phyloP scores from a whole-genome alignment of 306 rosid species.

The Ochetophila trinervis region DNA sequence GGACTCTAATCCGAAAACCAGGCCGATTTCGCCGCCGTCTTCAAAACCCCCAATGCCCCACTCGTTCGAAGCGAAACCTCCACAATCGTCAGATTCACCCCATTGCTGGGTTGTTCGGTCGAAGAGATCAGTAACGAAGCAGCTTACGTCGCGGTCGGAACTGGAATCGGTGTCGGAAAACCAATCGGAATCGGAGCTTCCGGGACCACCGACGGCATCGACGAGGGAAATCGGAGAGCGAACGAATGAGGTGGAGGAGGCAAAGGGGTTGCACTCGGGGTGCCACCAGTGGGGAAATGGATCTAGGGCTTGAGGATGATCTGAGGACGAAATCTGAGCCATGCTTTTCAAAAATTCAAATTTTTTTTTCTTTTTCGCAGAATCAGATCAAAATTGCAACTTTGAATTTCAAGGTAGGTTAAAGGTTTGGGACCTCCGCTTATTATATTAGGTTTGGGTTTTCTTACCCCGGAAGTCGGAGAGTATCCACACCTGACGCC shows the following conservation, averaged over 20 bases:
- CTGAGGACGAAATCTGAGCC: slow-evolving; percentile 12
- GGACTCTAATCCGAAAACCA: slow-evolving; percentile 29
- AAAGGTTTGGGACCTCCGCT: too few relatives aligned
- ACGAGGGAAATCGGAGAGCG: not conserved
- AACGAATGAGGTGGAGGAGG: slow-evolving; percentile 38
- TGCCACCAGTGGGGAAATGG: slow-evolving; percentile 24
- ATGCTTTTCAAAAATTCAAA: not conserved
- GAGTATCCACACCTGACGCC: too few relatives aligned
- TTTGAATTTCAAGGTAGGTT: too few relatives aligned
- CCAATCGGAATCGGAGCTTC: slow-evolving; percentile 30
- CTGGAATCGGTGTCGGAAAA: slow-evolving; percentile 54
- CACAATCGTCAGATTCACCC: slow-evolving; percentile 13
- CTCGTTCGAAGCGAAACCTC: slow-evolving; percentile 19
- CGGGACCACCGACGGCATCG: slow-evolving; percentile 39
- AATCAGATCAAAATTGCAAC: too few relatives aligned
- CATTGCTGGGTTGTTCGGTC: slow-evolving; percentile 27
- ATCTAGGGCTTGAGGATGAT: slow-evolving; percentile 12
- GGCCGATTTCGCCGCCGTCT: slow-evolving; percentile 21
- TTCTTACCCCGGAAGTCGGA: too few relatives aligned
- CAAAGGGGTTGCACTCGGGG: slow-evolving; percentile 33
- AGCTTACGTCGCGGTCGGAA: slow-evolving; percentile 51
- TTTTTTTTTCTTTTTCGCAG: too few relatives aligned
- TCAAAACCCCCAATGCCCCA: slow-evolving; percentile 35
- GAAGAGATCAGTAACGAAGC: slow-evolving; percentile 79
- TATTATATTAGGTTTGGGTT: too few relatives aligned